These are phyloP conservation scores for Paramarasmius palmivorus DNA, from an alignment of 1,284 basidiomycete genomes.

Conservation along the genomic window DNA sequence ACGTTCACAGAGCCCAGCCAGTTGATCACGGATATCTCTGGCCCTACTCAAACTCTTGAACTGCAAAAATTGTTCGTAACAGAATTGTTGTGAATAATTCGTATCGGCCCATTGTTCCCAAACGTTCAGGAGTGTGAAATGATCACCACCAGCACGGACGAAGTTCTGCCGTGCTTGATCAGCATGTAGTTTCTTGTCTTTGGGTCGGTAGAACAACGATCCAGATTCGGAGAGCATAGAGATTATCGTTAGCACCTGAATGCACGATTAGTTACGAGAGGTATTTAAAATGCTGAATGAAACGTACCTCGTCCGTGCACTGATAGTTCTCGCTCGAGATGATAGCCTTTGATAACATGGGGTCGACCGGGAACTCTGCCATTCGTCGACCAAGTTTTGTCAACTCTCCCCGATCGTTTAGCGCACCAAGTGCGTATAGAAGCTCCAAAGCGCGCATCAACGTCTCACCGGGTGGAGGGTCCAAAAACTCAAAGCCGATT, in stretches of 20 bases:
- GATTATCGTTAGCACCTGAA: constrained; percentile 90
- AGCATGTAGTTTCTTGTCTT: constrained; percentile 95
- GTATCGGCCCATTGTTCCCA: constrained; percentile 99
- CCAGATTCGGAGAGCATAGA: constrained; percentile 96
- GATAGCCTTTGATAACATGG: constrained; percentile 96
- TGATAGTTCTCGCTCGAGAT: constrained; percentile 92
- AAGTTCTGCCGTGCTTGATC: constrained; percentile 98
- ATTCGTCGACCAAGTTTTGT: constrained; percentile 95
- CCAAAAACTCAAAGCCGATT: constrained; percentile 99
- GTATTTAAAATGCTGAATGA: not conserved
- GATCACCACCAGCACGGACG: constrained; percentile 93
- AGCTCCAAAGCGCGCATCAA: constrained; percentile 93
- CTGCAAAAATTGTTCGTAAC: constrained; percentile 96
- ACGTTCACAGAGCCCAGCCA: constrained; percentile 93
- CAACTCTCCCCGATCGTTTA: constrained; percentile 95
- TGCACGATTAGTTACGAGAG: not conserved
- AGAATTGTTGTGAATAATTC: constrained; percentile 93
- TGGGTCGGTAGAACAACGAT: constrained; percentile 95
- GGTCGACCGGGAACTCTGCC: constrained; percentile 99
- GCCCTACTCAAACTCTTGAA: constrained; percentile 95
- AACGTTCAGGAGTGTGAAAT: constrained; percentile 95
- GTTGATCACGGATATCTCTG: constrained; percentile 94
- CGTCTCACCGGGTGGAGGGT: constrained; percentile 98
- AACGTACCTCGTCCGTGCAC: constrained; percentile 92
- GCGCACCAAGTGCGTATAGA: constrained; percentile 92